Conservation (phyloP, 106 monocot species). For the Xerophyta viscosa region DNA sequence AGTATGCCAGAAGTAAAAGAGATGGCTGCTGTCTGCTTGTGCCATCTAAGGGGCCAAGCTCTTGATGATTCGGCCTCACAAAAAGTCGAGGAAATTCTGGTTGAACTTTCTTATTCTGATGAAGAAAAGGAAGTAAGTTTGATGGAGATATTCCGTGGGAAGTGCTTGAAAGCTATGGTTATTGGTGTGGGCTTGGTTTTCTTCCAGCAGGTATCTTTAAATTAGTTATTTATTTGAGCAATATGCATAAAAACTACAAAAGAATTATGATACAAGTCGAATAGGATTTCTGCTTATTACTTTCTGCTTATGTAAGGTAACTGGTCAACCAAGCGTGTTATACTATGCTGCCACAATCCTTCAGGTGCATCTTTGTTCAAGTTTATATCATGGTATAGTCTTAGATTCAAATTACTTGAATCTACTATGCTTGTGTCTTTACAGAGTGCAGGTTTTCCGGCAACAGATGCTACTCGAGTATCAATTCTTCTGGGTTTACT, state of each 20-base stretch:
- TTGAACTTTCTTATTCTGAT: slow-evolving; percentile 51
- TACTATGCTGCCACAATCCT: slow-evolving; percentile 98
- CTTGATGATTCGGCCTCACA: slow-evolving; percentile 31
- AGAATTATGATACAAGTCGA: too few species aligned
- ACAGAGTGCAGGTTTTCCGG: slow-evolving; percentile 95
- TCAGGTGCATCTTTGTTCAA: slow-evolving; percentile 44
- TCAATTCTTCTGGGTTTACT: slow-evolving; percentile 81
- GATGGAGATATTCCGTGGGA: slow-evolving; percentile 79
- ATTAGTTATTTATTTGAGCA: too few species aligned
- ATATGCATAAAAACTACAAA: too few species aligned
- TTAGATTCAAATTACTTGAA: too few species aligned
- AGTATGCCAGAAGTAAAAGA: slow-evolving; percentile 42
- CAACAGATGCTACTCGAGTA: slow-evolving; percentile 91
- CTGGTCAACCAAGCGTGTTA: slow-evolving; percentile 95
- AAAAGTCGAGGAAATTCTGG: slow-evolving; percentile 61
- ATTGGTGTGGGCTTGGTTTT: slow-evolving; percentile 91
- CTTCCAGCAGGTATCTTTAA: slow-evolving; percentile 77
- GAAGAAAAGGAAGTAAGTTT: slow-evolving; percentile 40
- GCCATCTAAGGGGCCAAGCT: slow-evolving; percentile 59
- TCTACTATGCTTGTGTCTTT: too few species aligned
- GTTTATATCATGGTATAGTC: too few species aligned
- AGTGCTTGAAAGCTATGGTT: slow-evolving; percentile 80
- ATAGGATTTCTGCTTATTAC: background rate
- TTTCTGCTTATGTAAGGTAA: slow-evolving; percentile 42
- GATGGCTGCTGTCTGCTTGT: slow-evolving; percentile 53